Percentiles rank a stretch among this genome's conserved stretches.
Conservation (phyloP, 2,329 filamentous ascomycete genomes). For the Trichoderma simmonsii region DNA sequence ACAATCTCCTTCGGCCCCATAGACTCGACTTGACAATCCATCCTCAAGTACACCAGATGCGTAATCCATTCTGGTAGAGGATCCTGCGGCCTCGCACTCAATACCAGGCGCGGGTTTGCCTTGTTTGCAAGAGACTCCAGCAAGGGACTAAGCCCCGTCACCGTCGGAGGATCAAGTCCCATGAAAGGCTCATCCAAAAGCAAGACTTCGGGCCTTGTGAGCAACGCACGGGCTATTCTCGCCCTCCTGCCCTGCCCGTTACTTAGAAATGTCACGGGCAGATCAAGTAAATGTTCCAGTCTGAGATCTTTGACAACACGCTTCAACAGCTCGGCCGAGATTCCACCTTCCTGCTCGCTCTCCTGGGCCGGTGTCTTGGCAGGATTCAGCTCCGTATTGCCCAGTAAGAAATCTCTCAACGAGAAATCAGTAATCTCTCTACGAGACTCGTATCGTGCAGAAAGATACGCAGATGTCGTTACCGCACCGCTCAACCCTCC, state of each 20-base stretch:
- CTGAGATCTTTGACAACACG: constrained; percentile 68
- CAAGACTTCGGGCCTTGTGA: constrained; percentile 75
- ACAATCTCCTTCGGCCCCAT: constrained; percentile 66
- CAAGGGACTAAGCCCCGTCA: constrained; percentile 67
- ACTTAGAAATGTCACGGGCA: constrained; percentile 86
- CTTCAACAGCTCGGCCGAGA: constrained; percentile 51
- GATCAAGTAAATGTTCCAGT: constrained; percentile 65
- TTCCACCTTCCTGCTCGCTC: constrained; percentile 45
- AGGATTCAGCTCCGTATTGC: constrained; percentile 80
- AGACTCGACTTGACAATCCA: constrained; percentile 61
- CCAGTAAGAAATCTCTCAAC: constrained; percentile 73
- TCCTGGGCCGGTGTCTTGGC: constrained; percentile 41
- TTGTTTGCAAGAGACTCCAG: constrained; percentile 65
- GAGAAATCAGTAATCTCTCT: constrained; percentile 87
- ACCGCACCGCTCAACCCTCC: constrained; percentile 51
- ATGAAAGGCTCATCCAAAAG: constrained; percentile 94
- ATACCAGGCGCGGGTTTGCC: constrained; percentile 66
- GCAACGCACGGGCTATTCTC: constrained; percentile 80
- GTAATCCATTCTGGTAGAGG: constrained; percentile 87
- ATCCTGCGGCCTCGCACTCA: constrained; percentile 82
- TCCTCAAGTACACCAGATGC: constrained; percentile 70
- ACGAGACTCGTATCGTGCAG: constrained; percentile 84
- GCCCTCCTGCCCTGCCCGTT: constrained; percentile 89
- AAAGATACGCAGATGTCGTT: constrained; percentile 74
- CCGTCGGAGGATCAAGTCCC: constrained; percentile 85